Base-by-base conservation (phyloP, 2,329 filamentous ascomycete genomes). In the Colletotrichum gigasporum region DNA sequence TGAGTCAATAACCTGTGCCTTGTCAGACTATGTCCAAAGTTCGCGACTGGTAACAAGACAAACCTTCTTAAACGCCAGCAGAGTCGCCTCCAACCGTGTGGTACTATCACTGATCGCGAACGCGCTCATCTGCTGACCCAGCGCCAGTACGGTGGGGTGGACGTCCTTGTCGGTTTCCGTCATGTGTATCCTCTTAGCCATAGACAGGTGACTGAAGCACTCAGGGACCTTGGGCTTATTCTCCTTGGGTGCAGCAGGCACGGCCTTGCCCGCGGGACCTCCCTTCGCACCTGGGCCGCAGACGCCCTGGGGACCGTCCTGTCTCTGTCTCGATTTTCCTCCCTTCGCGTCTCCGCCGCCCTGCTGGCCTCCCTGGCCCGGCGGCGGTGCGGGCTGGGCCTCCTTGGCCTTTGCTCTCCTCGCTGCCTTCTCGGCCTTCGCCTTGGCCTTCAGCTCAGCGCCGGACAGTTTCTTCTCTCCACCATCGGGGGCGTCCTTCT, bases 51-150 rank as follows among this genome's bases (percentile, higher is more conserved):
- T 32, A 26, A 4, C 8, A 9, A 37, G 14, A 42, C 71, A 16
- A 76, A 94, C 93, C 82, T 91, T 89, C 76, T 97, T 96, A 75
- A 99, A 97, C 2, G 93, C 94, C 68, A 96, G 80, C 45, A 99
- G 82, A 71, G 94, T 98, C 30, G 93, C 91, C 67, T 97, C 90
- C 71, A 96, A 90, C 68, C 96, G 87, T 44, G 93, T 91, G 75
- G 91, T 96, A 74, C 93, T 97, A 69, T 97, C 96, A 71, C 91
- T 94, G 63, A 99, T 89, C 35, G 90, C 87, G 78, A 97, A 98
- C 65, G 90, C 90, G 71, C 91, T 91, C 85, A 98, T 94, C 78
- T 97, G 93, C 75, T 98, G 87, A 8, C 95, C 96, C 47, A 98
- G 82, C 1, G 91, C 89, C 68, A 97, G 82, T 2, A 99, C 89